Conservation (phyloP, 345 rosid species). For the Murraya koenigii region DNA sequence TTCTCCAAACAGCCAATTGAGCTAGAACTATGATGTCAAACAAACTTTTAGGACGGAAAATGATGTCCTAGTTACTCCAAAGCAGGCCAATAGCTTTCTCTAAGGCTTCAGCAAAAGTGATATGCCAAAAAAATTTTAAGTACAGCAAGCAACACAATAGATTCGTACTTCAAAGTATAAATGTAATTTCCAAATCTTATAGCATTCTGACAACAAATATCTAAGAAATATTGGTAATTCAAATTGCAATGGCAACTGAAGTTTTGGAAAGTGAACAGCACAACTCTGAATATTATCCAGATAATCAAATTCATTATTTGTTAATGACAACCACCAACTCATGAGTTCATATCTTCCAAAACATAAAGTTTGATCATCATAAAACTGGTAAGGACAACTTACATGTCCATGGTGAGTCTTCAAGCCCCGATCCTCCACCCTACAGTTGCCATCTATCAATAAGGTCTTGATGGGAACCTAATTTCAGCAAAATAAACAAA, state of each 20-base stretch:
- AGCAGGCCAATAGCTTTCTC: neutral
- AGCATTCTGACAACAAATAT: neutral
- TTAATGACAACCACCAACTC: neutral
- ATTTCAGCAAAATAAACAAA: constrained; percentile 22
- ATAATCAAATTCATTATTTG: neutral
- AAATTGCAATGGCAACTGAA: neutral
- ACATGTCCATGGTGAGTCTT: constrained; percentile 98
- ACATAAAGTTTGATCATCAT: neutral
- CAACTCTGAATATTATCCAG: neutral
- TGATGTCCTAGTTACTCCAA: neutral
- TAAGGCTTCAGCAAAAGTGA: neutral
- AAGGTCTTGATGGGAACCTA: constrained; percentile 98
- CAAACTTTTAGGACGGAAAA: neutral
- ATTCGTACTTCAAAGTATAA: neutral
- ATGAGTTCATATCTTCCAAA: neutral
- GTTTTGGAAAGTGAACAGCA: neutral
- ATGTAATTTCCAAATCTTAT: neutral
- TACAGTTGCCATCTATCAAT: constrained; percentile 91
- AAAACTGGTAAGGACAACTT: constrained; percentile 30
- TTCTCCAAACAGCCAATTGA: neutral
- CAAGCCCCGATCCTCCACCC: constrained; percentile 99
- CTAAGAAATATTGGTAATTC: neutral
- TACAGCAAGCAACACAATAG: neutral
- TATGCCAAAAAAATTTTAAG: neutral
- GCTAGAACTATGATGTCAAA: neutral